These are phyloP conservation scores for Leucosporidium yakuticum DNA, from an alignment of 768 basidiomycete genomes.

Conservation along the genomic window DNA sequence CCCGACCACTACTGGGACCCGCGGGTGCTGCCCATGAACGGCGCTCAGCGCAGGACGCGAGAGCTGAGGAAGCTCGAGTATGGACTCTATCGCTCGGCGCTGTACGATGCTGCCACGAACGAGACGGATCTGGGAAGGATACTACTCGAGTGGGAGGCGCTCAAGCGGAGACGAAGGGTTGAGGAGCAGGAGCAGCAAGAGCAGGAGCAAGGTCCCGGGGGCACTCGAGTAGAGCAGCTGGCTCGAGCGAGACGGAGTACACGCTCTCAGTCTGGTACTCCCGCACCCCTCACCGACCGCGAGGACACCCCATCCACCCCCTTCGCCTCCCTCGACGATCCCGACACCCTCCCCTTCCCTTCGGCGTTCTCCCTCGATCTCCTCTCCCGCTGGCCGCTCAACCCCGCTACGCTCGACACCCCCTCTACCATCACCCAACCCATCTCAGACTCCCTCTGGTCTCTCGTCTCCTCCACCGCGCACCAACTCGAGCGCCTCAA, in stretches of 20 bases:
- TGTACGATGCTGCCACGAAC: not conserved
- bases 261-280: not conserved
- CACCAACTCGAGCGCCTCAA: not conserved
- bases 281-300: not conserved
- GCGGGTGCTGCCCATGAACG: not conserved
- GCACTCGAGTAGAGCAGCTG: not conserved
- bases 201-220: not conserved
- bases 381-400: not conserved
- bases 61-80: not conserved
- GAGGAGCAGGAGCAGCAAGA: not conserved
- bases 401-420: not conserved
- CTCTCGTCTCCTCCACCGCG: not conserved
- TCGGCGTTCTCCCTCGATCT: not conserved
- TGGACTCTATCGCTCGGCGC: not conserved
- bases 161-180: not conserved
- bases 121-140: not conserved
- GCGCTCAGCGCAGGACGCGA: not conserved
- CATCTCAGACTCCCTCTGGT: not conserved
- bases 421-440: not conserved
- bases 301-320: not conserved
- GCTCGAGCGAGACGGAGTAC: not conserved
- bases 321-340: not conserved
- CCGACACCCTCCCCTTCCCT: not conserved
- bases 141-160: not conserved
- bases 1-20: not conserved